phyloP scores from a whole-genome alignment of 1,284 basidiomycete species.

The Cryptococcus neoformans region DNA sequence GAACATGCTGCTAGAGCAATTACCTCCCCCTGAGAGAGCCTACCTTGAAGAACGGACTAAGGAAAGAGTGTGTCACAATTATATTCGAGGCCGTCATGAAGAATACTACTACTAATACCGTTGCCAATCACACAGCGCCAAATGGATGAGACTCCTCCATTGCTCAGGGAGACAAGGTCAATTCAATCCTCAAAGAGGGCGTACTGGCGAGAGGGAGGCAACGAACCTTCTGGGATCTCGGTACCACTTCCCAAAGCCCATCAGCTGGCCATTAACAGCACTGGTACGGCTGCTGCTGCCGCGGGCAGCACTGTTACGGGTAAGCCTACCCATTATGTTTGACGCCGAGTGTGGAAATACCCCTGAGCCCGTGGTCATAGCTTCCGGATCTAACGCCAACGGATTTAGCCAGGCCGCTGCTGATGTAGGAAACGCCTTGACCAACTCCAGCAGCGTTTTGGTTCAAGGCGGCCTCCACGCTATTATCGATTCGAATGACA shows the following conservation, averaged over 20 bases:
- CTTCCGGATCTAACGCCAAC: constrained; percentile 17
- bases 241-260: not conserved
- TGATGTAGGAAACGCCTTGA: constrained; percentile 8
- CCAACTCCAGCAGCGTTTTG: constrained; percentile 9
- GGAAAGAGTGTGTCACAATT: not conserved
- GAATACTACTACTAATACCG: no score
- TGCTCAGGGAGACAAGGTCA: not conserved
- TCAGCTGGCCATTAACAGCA: not conserved
- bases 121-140: not conserved
- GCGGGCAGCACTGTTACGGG: constrained; percentile 3
- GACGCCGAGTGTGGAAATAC: not conserved
- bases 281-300: not conserved
- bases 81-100: no score
- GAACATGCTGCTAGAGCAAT: not conserved
- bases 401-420: constrained; percentile 16
- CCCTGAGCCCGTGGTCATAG: not conserved
- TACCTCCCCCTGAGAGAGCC: constrained; percentile 1
- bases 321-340: not conserved
- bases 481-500: constrained; percentile 23
- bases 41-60: not conserved
- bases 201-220: constrained; percentile 2
- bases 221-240: not conserved
- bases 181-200: constrained; percentile 2
- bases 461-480: constrained; percentile 16
- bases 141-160: constrained; percentile 1